A percentile compares a stretch with the other conserved stretches of the same genome.
Conservation (phyloP, 768 basidiomycete species). For the Rhizopogon vinicolor region DNA sequence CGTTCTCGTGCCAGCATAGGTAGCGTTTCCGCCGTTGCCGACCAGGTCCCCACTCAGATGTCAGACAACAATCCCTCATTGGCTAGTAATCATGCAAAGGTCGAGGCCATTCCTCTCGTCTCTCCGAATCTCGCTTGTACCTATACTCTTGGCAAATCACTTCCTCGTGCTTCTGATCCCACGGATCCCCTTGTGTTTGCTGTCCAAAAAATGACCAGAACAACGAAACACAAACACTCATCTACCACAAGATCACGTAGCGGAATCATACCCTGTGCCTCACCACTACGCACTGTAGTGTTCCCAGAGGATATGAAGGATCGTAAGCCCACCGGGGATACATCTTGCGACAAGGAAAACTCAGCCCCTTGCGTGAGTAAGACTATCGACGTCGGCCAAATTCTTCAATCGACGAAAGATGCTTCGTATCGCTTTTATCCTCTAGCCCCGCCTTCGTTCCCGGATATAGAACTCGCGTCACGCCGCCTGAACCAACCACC, state of each 20-base stretch:
- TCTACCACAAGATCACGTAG: conserved; percentile 3
- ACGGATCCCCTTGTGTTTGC: neutral
- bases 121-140: neutral
- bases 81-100: neutral
- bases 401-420: conserved; percentile 1
- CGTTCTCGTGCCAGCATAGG: conserved; percentile 1
- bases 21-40: conserved; percentile 3
- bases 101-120: neutral
- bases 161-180: neutral
- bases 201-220: neutral
- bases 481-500: neutral
- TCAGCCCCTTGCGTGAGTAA: neutral
- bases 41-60: neutral
- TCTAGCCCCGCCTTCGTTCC: neutral
- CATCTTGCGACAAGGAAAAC: conserved; percentile 1
- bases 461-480: neutral
- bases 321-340: neutral
- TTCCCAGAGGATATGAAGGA: neutral
- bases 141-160: neutral
- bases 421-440: conserved; percentile 9
- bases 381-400: no score
- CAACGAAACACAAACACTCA: conserved; percentile 6
- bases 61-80: neutral
- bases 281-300: neutral
- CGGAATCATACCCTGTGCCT: conserved; percentile 5